Evolutionary conservation across 306 rosid genomes (phyloP), one percentile per base, ranked within the genome.

Genomic region (barrel medic (Medicago truncatula)): DNA sequence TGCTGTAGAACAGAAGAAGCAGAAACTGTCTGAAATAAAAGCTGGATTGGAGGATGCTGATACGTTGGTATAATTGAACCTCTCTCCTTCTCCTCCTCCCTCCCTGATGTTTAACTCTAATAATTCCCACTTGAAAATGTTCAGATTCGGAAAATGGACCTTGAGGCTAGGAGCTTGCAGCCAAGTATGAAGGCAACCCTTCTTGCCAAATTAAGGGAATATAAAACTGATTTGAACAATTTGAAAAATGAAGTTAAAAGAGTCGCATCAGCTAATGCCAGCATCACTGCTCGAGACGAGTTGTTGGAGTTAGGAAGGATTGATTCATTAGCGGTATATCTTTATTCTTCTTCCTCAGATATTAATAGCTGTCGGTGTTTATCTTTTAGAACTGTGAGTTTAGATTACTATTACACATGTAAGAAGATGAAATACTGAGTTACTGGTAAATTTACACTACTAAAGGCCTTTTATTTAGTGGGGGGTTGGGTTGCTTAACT

Each of bases 101-200:
- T 58, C 41, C 44, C 43, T 28, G 14, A 13, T 56, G 10, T 44
- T 61, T 70, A 56, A 39, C 76, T 25, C 57, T 40, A 70, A 20
- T 84, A 59, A 59, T 28, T 61, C 59, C 52, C 13, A 50, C 18
- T 70, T 77, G 69, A 6, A 56, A 49, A 64, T 66, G 16, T 73
- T 41, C 78, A 86, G 95, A 71, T 89, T 67, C 78, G 84, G 74
- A 87, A 87, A 81, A 89, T 87, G 95, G 95, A 89, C 77, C 92
- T 87, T 18, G 95, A 89, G 76, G 91, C 92, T 2, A 84, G 92
- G 86, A 84, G 87, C 76, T 75, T 89, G 82, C 92, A 82, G 81
- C 87, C 92, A 63, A 82, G 76, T 75, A 10, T 71, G 38, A 86
- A 87, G 82, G 86, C 89, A 16, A 14, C 82, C 15, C 87, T 89